Evolutionary conservation across 495 filamentous ascomycete genomes (phyloP).

Genomic region (Clohesyomyces aquaticus): DNA sequence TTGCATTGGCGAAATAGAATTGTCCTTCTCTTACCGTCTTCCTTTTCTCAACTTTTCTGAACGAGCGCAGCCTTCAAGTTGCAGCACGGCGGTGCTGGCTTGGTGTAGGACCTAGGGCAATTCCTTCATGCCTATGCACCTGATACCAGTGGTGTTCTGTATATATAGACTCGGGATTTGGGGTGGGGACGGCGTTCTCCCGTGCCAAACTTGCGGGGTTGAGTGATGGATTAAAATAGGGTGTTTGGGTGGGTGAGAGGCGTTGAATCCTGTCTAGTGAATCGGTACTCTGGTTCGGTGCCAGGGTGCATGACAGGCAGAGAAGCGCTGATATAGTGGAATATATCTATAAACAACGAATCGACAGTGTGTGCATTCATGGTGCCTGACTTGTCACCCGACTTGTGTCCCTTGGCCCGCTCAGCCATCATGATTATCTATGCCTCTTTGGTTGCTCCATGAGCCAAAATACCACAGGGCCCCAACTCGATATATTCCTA

Average conservation of each 20-base stretch:
- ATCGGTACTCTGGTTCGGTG: background rate
- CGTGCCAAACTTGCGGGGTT: background rate
- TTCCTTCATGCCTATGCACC: too few species aligned
- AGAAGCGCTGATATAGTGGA: background rate
- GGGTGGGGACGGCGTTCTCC: constrained; percentile 9
- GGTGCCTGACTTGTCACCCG: too few species aligned
- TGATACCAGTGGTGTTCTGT: constrained; percentile 5
- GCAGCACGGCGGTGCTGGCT: constrained; percentile 7
- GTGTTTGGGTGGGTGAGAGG: background rate
- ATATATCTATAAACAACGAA: constrained; percentile 13
- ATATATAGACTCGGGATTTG: constrained; percentile 14
- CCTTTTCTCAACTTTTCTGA: constrained; percentile 3
- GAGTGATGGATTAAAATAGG: constrained; percentile 7
- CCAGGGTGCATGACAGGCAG: background rate
- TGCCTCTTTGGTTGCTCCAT: too few species aligned
- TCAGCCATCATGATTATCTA: too few species aligned
- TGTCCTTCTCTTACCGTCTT: background rate
- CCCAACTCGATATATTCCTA: too few species aligned
- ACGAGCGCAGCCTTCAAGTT: too few species aligned
- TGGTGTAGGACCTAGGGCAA: background rate
- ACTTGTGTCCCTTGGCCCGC: too few species aligned
- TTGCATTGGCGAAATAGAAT: constrained; percentile 1
- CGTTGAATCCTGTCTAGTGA: background rate
- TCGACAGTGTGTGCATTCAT: too few species aligned
- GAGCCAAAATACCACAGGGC: too few species aligned